Evolutionary conservation across 306 rosid species (phyloP).

Genomic region (Trichosanthes cucumerina): DNA sequence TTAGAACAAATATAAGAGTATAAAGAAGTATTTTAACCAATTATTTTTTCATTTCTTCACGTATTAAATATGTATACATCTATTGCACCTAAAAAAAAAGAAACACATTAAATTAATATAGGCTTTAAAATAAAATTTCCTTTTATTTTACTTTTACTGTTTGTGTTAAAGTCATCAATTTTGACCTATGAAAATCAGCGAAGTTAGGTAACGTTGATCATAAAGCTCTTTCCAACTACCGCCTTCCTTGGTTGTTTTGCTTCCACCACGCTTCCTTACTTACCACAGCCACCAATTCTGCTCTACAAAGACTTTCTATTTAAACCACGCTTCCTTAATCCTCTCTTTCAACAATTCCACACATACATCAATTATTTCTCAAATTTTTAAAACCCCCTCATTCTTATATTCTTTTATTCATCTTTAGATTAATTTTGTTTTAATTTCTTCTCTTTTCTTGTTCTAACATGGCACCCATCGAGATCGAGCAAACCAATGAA

Average conservation of each 20-base stretch:
- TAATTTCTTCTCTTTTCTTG: background rate
- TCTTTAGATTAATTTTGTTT: background rate
- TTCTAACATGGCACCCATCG: constrained; percentile 25
- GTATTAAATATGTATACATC: background rate
- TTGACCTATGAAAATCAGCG: background rate
- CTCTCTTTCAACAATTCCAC: background rate
- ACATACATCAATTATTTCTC: background rate
- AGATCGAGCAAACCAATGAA: constrained; percentile 11
- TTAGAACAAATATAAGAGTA: no score
- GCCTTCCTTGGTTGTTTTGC: background rate
- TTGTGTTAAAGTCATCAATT: background rate
- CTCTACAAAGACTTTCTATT: background rate
- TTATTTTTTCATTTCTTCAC: background rate
- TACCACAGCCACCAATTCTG: background rate
- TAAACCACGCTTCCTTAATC: background rate
- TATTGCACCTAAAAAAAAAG: no score
- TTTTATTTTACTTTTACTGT: background rate
- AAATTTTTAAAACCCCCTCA: background rate
- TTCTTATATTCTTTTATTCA: background rate
- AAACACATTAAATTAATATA: background rate
- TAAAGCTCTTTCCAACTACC: background rate
- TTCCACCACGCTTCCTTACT: constrained; percentile 7
- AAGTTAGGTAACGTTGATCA: background rate
- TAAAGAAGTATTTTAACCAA: no score
- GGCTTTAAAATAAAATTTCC: background rate